Conservation (phyloP, 305 asterid genomes). For the Fraxinus sp. region DNA sequence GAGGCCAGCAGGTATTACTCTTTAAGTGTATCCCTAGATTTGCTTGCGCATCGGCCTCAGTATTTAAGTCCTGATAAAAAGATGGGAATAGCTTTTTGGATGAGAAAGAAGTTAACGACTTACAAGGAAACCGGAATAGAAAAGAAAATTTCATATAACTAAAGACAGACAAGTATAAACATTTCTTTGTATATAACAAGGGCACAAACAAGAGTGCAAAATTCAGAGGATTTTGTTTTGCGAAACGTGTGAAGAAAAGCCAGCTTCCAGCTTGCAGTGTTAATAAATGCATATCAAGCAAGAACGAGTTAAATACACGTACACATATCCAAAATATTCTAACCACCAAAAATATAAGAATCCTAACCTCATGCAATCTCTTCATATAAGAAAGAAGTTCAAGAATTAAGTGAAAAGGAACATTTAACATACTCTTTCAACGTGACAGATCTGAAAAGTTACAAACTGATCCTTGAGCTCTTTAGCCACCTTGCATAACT, state of each 20-base stretch:
- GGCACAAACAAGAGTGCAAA: neutral
- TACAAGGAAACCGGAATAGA: neutral
- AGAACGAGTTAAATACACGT: neutral
- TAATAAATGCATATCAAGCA: neutral
- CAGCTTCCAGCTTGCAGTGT: neutral
- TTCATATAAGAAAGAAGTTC: neutral
- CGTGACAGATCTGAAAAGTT: constrained; percentile 74
- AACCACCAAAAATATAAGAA: neutral
- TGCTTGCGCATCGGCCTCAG: constrained; percentile 94
- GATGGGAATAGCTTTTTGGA: neutral
- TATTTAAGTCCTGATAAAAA: constrained; percentile 57
- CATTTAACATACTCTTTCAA: constrained; percentile 61
- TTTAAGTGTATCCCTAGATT: constrained; percentile 69
- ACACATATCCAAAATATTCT: neutral
- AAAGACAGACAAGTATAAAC: neutral
- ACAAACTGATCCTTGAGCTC: constrained; percentile 78
- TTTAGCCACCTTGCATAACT: constrained; percentile 81
- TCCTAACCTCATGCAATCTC: neutral
- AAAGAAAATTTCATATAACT: neutral
- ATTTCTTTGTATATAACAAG: neutral
- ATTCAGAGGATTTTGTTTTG: neutral
- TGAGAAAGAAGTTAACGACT: neutral
- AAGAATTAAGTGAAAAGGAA: neutral
- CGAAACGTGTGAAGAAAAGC: neutral
- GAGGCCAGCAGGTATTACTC: constrained; percentile 40